Evolutionary conservation across 805 yeast species (phyloP).

Genomic region (Saturnispora sekii): DNA sequence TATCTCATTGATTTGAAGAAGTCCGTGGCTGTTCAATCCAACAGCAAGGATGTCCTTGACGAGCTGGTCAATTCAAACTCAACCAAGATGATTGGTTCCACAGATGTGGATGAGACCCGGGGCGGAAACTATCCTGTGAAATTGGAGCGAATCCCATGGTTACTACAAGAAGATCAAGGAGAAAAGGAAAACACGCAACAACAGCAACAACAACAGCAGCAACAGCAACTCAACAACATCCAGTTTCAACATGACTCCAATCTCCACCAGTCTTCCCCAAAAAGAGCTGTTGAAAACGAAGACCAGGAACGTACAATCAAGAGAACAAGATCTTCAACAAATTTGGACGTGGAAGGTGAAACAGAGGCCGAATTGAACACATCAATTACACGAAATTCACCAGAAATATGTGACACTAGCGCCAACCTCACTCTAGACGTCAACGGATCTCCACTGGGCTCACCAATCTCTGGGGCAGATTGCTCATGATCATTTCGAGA

Average conservation of each 20-base stretch:
- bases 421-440: neutral
- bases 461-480: too few species aligned
- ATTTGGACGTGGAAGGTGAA: neutral
- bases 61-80: neutral
- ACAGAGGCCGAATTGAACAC: neutral
- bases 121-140: slow-evolving; percentile 3
- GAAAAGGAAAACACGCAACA: neutral
- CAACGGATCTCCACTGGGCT: too few species aligned
- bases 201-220: neutral
- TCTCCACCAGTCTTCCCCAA: slow-evolving; percentile 6
- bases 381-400: neutral
- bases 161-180: neutral
- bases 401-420: neutral
- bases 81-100: neutral
- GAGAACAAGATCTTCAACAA: slow-evolving; percentile 3
- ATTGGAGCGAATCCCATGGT: slow-evolving; percentile 3
- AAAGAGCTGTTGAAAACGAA: neutral
- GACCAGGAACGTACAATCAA: slow-evolving; percentile 1
- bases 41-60: neutral
- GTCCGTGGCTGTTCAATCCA: slow-evolving; percentile 1
- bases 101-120: neutral
- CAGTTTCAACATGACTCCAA: slow-evolving; percentile 3
- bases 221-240: neutral
- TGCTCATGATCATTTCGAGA: too few species aligned
- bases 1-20: slow-evolving; percentile 2